Percentiles rank a stretch among this genome's conserved stretches.
Evolutionary conservation across 441 rosid genomes (phyloP).

Genomic region (Erodium chrysanthum): DNA sequence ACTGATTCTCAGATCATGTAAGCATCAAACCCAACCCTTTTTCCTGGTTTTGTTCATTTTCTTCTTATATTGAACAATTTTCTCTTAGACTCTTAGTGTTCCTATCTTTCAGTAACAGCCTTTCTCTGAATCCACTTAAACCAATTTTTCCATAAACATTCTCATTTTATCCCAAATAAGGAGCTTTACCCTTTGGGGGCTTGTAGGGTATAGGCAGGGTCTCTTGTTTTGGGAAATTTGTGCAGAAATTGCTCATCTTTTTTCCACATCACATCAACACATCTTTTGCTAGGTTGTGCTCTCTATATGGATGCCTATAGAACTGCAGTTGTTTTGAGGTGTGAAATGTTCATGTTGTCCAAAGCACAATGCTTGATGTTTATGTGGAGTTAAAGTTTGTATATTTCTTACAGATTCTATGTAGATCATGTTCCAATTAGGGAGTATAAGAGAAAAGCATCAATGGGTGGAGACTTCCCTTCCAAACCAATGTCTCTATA

Average conservation of each 20-base stretch:
- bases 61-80: background rate
- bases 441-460: slow-evolving; percentile 47
- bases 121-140: background rate
- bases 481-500: slow-evolving; percentile 87
- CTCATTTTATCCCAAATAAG: background rate
- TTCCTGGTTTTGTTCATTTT: slow-evolving; percentile 1
- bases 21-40: slow-evolving; percentile 21
- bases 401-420: slow-evolving; percentile 45
- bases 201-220: background rate
- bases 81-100: background rate
- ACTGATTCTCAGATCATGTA: slow-evolving; percentile 81
- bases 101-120: no score
- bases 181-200: background rate
- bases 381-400: background rate
- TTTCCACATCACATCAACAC: no score
- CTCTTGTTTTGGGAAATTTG: slow-evolving; percentile 4
- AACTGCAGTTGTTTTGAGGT: background rate
- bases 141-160: background rate
- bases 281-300: background rate
- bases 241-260: slow-evolving; percentile 5
- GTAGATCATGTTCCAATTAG: slow-evolving; percentile 62
- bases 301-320: background rate
- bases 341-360: background rate
- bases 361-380: background rate
- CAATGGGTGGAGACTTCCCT: slow-evolving; percentile 77